Base-by-base conservation (phyloP, 345 rosid species). In the Toxicodendron radicans region DNA sequence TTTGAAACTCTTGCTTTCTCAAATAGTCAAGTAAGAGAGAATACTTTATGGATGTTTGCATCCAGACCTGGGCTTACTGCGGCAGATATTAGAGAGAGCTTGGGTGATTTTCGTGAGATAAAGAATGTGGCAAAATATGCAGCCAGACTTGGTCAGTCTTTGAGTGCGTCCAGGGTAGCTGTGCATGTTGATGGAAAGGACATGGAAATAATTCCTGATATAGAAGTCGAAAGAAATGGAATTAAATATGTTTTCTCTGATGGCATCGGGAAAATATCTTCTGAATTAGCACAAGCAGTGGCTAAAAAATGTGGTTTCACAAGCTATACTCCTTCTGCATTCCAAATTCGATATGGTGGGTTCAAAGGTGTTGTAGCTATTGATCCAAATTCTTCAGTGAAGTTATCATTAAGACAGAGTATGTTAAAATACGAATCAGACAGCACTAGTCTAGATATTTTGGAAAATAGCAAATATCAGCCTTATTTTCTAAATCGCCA, bases 31-130 rank as follows among this genome's bases (percentile, higher is more conserved):
- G 43, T 86, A 56, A 71, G 79, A 21, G 87, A 86, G 46, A 83
- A 82, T 78, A 83, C 89, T 71, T 75, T 85, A 54, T 86, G 89
- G 89, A 86, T 83, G 87, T 83, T 86, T 66, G 85, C 87, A 61
- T 79, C 87, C 0, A 76, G 32, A 1, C 16, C 66, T 66, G 87
- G 85, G 24, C 75, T 60, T 23, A 80, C 83, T 72, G 89, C 85
- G 54, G 74, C 72, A 33, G 68, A 70, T 61, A 83, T 86, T 24
- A 83, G 89, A 53, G 70, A 38, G 45, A 45, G 66, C 78, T 73
- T 80, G 84, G 89, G 89, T 2, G 74, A 82, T 58, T 82, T 86
- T 64, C 72, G 54, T 7, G 2, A 76, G 7, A 83, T 86, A 32
- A 78, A 77, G 48, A 86, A 86, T 62, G 85, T 86, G 41, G 89